Base-by-base conservation (phyloP, 1,284 basidiomycete genomes). In the Melanopsichium pennsylvanicum region DNA sequence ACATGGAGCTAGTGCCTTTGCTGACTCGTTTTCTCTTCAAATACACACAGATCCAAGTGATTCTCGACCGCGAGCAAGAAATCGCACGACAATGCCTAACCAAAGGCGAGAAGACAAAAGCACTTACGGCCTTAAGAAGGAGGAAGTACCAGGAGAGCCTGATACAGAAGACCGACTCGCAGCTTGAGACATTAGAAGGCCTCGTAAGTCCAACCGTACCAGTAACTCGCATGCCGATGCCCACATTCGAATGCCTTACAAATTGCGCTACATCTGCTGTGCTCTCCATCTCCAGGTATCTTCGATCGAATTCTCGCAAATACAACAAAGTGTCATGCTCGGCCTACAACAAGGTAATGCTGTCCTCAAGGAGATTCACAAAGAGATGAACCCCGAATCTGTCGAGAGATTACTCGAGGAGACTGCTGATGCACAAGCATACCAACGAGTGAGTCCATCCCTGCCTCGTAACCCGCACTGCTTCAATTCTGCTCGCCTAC, bases 341-440 rank as follows among this genome's bases (percentile, higher is more conserved):
- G 95, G 95, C 8, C 83, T 98, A 35, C 87, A 92, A 81, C 92
- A 95, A 83, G 95, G 95, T 2, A 96, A 91, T 68, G 88, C 91
- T 36, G 93, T 97, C 0, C 84, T 98, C 51, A 92, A 90, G 79
- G 88, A 95, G 83, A 90, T 98, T 32, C 93, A 98, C 82, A 88
- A 88, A 76, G 93, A 97, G 82, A 89, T 97, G 86, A 92, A 88
- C 67, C 78, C 93, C 4, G 93, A 97, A 78, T 89, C 85, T 58
- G 93, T 97, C n/a, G 95, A 97, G 84, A 89, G 87, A 77, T 83
- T 98, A 44, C 86, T 98, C 83, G 91, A 90, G 63, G 90, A 95
- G 82, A 95, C 94, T 1, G 87, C 88, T 3, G 95, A 97, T 78
- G 95, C 92, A 2, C 86, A 90, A 67, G 92, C 89, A 59, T 97